Conservation (phyloP, 208 protist genomes). For the Trypanosoma conorhini region DNA sequence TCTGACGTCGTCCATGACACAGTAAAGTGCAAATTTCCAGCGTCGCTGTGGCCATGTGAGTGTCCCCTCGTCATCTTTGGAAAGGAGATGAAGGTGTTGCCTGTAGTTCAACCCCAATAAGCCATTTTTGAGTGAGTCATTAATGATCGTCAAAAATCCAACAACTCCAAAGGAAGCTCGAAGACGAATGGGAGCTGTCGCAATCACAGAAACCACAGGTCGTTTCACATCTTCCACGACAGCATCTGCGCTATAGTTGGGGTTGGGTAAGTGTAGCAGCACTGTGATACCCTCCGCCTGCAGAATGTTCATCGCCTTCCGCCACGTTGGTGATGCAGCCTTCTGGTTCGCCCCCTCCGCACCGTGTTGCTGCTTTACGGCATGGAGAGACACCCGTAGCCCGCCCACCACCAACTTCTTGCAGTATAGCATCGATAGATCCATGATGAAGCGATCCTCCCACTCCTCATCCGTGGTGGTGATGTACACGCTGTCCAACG, state of each 20-base stretch:
- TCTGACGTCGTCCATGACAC: slow-evolving; percentile 34
- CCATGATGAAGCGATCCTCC: slow-evolving; percentile 43
- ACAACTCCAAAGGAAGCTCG: slow-evolving; percentile 62
- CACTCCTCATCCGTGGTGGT: slow-evolving; percentile 54
- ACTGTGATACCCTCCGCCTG: slow-evolving; percentile 17
- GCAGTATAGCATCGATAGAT: slow-evolving; percentile 34
- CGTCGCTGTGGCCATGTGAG: slow-evolving; percentile 12
- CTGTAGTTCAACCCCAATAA: slow-evolving; percentile 57
- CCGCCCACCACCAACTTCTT: slow-evolving; percentile 23
- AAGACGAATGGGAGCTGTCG: slow-evolving; percentile 21
- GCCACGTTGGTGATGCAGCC: slow-evolving; percentile 6
- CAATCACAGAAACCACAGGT: slow-evolving; percentile 2
- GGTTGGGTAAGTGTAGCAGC: slow-evolving; percentile 1
- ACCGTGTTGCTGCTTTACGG: slow-evolving; percentile 6
- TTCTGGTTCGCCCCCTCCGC: neutral
- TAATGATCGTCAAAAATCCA: slow-evolving; percentile 37
- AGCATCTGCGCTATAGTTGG: neutral
- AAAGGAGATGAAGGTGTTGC: slow-evolving; percentile 54
- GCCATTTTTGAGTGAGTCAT: slow-evolving; percentile 45
- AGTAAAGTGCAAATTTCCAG: slow-evolving; percentile 37
- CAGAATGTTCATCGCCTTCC: slow-evolving; percentile 16
- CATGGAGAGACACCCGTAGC: slow-evolving; percentile 24
- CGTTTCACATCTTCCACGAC: neutral
- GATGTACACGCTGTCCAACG: slow-evolving; percentile 43
- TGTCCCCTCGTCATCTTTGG: neutral